Evolutionary conservation across 768 basidiomycete species (phyloP).

Genomic region (Peribolospora kevripleyi): DNA sequence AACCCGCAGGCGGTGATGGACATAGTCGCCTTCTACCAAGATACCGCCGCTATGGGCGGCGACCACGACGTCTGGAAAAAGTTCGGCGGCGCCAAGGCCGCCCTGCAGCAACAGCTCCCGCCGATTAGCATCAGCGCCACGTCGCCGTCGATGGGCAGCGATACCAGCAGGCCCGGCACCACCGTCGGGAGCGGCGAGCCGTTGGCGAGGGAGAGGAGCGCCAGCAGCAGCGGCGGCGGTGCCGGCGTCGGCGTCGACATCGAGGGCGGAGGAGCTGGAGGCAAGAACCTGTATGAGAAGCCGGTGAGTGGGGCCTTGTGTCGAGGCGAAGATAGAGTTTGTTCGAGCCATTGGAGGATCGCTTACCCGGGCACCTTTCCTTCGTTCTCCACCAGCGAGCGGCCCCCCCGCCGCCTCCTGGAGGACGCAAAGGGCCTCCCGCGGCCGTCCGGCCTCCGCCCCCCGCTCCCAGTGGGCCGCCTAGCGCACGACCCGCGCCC

Average conservation of each 20-base stretch:
- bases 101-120: slow-evolving; percentile 2
- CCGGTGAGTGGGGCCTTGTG: slow-evolving; percentile 4
- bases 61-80: slow-evolving; percentile 54
- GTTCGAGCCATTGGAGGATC: not conserved
- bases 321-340: not conserved
- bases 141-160: slow-evolving; percentile 19
- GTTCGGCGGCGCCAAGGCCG: slow-evolving; percentile 11
- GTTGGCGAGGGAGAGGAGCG: not conserved
- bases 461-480: not conserved
- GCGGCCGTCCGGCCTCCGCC: slow-evolving; percentile 5
- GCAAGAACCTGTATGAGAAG: slow-evolving; percentile 2
- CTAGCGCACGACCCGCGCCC: slow-evolving; percentile 10
- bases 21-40: slow-evolving; percentile 96
- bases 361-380: not conserved
- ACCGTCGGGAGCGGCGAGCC: slow-evolving; percentile 2
- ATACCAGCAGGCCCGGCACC: not conserved
- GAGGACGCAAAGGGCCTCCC: slow-evolving; percentile 8
- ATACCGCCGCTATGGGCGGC: slow-evolving; percentile 18
- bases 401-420: slow-evolving; percentile 9
- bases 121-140: slow-evolving; percentile 31
- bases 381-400: not conserved
- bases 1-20: slow-evolving; percentile 96
- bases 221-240: not conserved
- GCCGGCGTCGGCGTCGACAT: not conserved
- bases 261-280: not conserved